Conservation (phyloP, 306 rosid genomes). For the Quercus suber region DNA sequence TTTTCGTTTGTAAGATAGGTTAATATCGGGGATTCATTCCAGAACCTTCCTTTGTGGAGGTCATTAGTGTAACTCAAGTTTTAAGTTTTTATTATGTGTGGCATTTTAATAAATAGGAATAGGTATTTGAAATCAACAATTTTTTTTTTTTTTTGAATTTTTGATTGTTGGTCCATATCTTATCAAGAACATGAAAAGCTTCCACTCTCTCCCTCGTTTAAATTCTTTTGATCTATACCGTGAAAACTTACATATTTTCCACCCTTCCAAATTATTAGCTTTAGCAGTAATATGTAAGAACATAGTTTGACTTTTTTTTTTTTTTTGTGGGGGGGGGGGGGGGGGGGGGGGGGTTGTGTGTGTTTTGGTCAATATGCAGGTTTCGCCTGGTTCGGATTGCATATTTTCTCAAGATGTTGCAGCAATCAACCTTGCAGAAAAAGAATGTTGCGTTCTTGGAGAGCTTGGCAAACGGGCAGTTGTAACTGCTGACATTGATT, state of each 20-base stretch:
- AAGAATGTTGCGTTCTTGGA: slow-evolving; percentile 55
- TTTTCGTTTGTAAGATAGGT: neutral
- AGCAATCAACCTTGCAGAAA: slow-evolving; percentile 50
- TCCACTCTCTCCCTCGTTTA: neutral
- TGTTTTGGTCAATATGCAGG: slow-evolving; percentile 42
- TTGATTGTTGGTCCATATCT: neutral
- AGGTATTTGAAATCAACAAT: neutral
- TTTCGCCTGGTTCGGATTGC: slow-evolving; percentile 68
- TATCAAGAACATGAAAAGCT: neutral
- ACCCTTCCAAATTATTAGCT: slow-evolving; percentile 5
- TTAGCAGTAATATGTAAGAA: neutral
- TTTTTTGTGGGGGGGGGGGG: neutral
- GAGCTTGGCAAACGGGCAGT: slow-evolving; percentile 41
- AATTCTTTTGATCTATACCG: neutral
- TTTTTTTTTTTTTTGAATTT: neutral
- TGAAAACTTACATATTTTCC: neutral
- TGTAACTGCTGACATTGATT: slow-evolving; percentile 51
- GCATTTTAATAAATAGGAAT: neutral
- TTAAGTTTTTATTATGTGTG: too few relatives aligned
- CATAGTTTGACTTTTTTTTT: neutral
- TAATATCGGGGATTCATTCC: neutral
- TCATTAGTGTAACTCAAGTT: neutral
- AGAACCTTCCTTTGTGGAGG: neutral
- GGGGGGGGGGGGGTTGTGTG: too few relatives aligned
- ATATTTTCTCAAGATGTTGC: slow-evolving; percentile 46